phyloP scores from a whole-genome alignment of 2,329 filamentous ascomycete genomes.

The Tricladium varicosporioides region DNA sequence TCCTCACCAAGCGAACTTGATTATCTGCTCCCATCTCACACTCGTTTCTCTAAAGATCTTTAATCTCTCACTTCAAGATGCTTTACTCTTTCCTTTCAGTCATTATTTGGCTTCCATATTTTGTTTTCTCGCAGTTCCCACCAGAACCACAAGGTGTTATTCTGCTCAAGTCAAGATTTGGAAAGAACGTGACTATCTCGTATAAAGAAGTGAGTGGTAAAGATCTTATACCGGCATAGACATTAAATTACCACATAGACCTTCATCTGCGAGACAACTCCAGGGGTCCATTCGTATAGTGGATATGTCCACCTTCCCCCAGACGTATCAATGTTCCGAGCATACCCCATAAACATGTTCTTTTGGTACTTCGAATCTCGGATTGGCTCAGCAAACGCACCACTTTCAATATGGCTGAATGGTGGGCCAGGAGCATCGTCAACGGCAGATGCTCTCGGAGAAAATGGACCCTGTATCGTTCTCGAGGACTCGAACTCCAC shows the following conservation, averaged over 20 bases:
- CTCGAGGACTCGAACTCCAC: constrained; percentile 42
- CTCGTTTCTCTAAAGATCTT: neutral
- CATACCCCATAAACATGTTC: constrained; percentile 26
- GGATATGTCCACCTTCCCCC: constrained; percentile 18
- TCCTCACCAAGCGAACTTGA: too few relatives aligned
- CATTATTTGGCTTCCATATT: neutral
- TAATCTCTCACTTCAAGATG: neutral
- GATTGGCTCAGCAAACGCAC: constrained; percentile 44
- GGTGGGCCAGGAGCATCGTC: constrained; percentile 62
- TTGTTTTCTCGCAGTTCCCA: constrained; percentile 37
- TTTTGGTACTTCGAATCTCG: constrained; percentile 44
- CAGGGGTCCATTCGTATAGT: constrained; percentile 11
- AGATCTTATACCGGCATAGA: neutral
- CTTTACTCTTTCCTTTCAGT: neutral
- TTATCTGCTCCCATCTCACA: too few relatives aligned
- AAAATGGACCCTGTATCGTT: constrained; percentile 47
- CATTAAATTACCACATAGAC: neutral
- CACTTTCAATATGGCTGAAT: constrained; percentile 60
- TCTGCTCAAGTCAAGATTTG: constrained; percentile 36
- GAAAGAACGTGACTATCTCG: constrained; percentile 37
- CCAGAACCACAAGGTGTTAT: constrained; percentile 35
- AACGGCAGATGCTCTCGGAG: constrained; percentile 57
- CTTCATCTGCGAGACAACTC: constrained; percentile 15
- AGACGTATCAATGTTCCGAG: neutral
- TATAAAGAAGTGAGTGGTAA: constrained; percentile 38